A percentile compares a stretch with the other conserved stretches of the same genome.
phyloP scores from a whole-genome alignment of 1,284 basidiomycete species.

The Rhodotorula sp. region DNA sequence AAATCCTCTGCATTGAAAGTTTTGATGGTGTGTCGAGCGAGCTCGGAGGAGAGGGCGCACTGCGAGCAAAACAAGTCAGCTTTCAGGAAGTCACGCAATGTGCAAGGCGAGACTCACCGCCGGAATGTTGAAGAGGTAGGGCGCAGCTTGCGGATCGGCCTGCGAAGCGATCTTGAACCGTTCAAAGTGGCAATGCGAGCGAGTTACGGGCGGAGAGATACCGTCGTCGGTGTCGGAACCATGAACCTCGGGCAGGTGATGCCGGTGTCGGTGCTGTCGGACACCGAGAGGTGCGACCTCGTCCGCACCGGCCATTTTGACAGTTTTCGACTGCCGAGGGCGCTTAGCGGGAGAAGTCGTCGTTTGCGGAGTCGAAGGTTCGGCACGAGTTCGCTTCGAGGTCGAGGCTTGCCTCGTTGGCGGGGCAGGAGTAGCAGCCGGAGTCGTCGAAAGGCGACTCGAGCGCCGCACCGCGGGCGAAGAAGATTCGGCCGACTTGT shows the following conservation, averaged over 20 bases:
- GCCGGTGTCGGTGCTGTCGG: constrained; percentile 9
- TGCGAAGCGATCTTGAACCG: constrained; percentile 8
- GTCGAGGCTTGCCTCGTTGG: not conserved
- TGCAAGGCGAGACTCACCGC: not conserved
- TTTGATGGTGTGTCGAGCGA: constrained; percentile 16
- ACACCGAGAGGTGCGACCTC: too few species aligned
- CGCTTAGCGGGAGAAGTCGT: not conserved
- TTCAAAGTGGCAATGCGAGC: constrained; percentile 20
- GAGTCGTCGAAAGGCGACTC: not conserved
- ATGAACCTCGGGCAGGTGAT: not conserved
- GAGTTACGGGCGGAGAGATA: constrained; percentile 11
- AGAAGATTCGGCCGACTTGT: too few species aligned
- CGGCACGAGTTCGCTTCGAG: not conserved
- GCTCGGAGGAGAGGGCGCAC: constrained; percentile 20
- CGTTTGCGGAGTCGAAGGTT: too few species aligned
- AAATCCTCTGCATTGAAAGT: constrained; percentile 12
- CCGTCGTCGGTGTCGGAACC: not conserved
- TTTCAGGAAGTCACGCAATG: not conserved
- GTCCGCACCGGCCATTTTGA: too few species aligned
- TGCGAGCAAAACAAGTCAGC: not conserved
- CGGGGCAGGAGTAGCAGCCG: not conserved
- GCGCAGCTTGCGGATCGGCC: not conserved
- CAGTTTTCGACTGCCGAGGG: not conserved
- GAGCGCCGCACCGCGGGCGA: not conserved
- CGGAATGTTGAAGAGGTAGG: constrained; percentile 22